Evolutionary conservation across 2,329 filamentous ascomycete genomes (phyloP).

Genomic region (Emmonsiellopsis sp.): DNA sequence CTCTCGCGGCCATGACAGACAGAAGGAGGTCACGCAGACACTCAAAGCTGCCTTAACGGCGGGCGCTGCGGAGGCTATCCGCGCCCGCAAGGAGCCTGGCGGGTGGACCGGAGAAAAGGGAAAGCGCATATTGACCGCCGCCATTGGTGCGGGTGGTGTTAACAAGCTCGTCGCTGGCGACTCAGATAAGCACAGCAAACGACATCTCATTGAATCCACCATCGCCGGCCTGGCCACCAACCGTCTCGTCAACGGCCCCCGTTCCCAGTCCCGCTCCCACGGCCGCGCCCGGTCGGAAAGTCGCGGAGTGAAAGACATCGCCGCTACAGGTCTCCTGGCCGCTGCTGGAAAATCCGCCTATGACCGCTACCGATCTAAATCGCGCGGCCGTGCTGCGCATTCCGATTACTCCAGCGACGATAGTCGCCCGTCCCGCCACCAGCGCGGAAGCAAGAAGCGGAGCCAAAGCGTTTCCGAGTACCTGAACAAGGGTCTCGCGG

Average conservation of each 20-base stretch:
- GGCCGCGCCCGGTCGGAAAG: conserved; percentile 33
- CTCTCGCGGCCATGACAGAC: conserved; percentile 44
- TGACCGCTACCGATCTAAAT: conserved; percentile 34
- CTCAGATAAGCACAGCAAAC: conserved; percentile 63
- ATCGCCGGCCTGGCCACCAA: conserved; percentile 82
- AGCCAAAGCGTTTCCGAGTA: conserved; percentile 39
- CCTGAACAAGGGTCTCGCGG: conserved; percentile 34
- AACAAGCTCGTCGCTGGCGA: conserved; percentile 63
- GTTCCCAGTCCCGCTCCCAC: conserved; percentile 61
- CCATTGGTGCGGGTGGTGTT: conserved; percentile 73
- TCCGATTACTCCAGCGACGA: conserved; percentile 39
- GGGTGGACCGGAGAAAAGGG: conserved; percentile 87
- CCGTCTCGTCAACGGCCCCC: conserved; percentile 71
- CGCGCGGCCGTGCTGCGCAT: conserved; percentile 19
- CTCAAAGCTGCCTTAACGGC: conserved; percentile 85
- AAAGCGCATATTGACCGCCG: conserved; percentile 82
- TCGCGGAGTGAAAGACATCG: conserved; percentile 34
- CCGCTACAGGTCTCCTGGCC: conserved; percentile 35
- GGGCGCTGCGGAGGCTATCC: conserved; percentile 85
- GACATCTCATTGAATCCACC: conserved; percentile 76
- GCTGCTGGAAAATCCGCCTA: conserved; percentile 39
- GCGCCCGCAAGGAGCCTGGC: conserved; percentile 77
- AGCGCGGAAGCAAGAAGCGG: conserved; percentile 31
- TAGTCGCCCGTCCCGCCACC: conserved; percentile 43
- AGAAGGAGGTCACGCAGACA: conserved; percentile 66